Evolutionary conservation across 352 stramenopile species (phyloP), one percentile per base, ranked within the genome.

Genomic region (Pythium coloratum): DNA sequence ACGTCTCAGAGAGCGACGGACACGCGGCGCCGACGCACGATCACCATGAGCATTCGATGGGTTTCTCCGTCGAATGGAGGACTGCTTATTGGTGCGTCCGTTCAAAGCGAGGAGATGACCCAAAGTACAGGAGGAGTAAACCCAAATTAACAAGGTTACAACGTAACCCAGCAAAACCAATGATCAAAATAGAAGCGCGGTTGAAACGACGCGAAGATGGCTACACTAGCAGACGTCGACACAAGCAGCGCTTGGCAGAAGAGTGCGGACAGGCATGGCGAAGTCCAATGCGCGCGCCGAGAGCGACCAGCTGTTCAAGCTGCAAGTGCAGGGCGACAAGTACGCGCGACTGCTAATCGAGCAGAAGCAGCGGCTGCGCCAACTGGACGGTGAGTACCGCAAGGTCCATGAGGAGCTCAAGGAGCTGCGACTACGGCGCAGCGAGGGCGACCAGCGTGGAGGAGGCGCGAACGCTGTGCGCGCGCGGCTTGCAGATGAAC

Each of bases 281-380:
- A 88, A 85, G 76, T 81, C 77, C 32, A 89, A 89, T 62, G 80
- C 77, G 50, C 76, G 77, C 34, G 80, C 81, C 28, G 82, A 91
- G 73, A 91, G 81, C 53, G 85, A 94, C 63, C 77, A 89, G 73
- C 78, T 92, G 56, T 94, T 94, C 76, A 88, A 88, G 55, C 69
- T 94, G n/a, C 85, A 94, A 62, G 73, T 91, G 3, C 81, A 92
- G 68, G 81, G 81, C 18, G 85, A 94, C 78, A 92, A 91, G 68
- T 94, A 90, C 59, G 78, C 85, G 36, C 72, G 82, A 16, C 68
- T 91, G 40, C 65, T 93, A 9, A 74, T 89, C 10, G 82, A 82
- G 58, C 81, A 91, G 67, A 93, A 91, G 62, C 77, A 90, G 47
- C 85, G 85, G 12, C 72, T 90, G 16, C 75, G 76, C 1, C 76